Evolutionary conservation across 2,329 filamentous ascomycete species (phyloP), one percentile per base, ranked within the genome.

Genomic region (Nigrospora sphaerica): DNA sequence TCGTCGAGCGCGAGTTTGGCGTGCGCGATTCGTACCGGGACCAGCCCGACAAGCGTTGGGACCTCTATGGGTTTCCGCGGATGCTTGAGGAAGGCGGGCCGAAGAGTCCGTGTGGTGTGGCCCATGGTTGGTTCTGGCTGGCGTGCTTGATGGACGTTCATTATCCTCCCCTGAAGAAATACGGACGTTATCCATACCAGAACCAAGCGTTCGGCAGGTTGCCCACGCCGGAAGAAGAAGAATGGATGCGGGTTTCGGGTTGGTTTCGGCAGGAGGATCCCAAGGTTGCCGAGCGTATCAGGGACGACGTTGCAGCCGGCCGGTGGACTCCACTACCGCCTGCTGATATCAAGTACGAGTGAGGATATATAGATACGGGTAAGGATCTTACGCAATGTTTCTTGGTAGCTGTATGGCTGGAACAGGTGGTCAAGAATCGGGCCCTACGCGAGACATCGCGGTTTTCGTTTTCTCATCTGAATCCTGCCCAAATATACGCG

Each of bases 121-220:
- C 53, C 31, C 42, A 51, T 33, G 52, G 54, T 37, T 46, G 42
- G 11, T 57, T 57, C 39, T 60, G 59, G 57, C 46, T 58, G 23
- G 43, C 52, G 19, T 54, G 48, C 50, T 34, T 62, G 28, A 51
- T 61, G 48, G 57, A 62, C 39, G 49, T 56, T 5, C 61, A 62
- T 43, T 49, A 53, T 44, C 56, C 60, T 6, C 52, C 59, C 13
- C 47, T 63, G 13, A 53, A 58, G 13, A 40, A 31, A 14, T 62
- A 52, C 48, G 58, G 54, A n/a, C 48, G 57, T 13, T 63, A 61
- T 47, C 59, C 59, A 10, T 62, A 59, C 34, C 46, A 51, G 16
- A 63, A 64, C 32, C 52, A 46, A 12, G 47, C 51, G 3, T 42
- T 51, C 10, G 56, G 59, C 11, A 51, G 58, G 32, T 41, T 48